phyloP scores from a whole-genome alignment of 345 rosid genomes.

The Salix brachista region DNA sequence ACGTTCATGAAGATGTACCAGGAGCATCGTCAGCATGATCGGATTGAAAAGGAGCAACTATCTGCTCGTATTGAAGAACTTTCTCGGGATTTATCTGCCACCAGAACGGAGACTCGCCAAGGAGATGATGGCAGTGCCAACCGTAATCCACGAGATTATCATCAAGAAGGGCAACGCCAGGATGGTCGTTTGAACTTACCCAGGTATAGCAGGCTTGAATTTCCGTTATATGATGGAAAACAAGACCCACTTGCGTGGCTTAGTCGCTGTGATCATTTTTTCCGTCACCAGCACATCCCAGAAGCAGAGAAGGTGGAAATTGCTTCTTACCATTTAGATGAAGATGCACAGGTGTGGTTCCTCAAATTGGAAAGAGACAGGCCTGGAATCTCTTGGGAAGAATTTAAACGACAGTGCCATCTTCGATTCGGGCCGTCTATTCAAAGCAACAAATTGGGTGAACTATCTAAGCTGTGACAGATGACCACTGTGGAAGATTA shows the following conservation, averaged over 20 bases:
- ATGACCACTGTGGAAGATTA: background rate
- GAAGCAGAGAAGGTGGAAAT: background rate
- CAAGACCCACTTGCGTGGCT: background rate
- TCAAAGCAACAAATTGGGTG: background rate
- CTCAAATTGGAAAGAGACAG: background rate
- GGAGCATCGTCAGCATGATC: background rate
- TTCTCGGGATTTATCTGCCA: background rate
- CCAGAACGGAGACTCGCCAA: background rate
- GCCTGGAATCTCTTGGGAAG: background rate
- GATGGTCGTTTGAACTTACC: too few relatives aligned
- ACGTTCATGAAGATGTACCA: background rate
- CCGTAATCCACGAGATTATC: too few relatives aligned
- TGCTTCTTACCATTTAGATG: background rate
- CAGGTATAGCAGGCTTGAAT: background rate
- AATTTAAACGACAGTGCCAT: background rate
- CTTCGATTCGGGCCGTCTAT: background rate
- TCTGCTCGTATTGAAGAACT: background rate
- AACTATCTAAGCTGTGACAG: background rate
- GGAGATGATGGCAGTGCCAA: too few relatives aligned
- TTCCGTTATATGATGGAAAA: background rate
- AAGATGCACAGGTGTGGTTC: background rate
- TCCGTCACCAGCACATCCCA: background rate
- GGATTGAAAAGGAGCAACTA: background rate
- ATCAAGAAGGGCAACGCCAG: rapidly evolving
- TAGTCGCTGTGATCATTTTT: background rate